Percentiles rank a stretch among this genome's conserved stretches.
phyloP scores from a whole-genome alignment of 1,284 basidiomycete genomes.

The Cutaneotrichosporon sp. region DNA sequence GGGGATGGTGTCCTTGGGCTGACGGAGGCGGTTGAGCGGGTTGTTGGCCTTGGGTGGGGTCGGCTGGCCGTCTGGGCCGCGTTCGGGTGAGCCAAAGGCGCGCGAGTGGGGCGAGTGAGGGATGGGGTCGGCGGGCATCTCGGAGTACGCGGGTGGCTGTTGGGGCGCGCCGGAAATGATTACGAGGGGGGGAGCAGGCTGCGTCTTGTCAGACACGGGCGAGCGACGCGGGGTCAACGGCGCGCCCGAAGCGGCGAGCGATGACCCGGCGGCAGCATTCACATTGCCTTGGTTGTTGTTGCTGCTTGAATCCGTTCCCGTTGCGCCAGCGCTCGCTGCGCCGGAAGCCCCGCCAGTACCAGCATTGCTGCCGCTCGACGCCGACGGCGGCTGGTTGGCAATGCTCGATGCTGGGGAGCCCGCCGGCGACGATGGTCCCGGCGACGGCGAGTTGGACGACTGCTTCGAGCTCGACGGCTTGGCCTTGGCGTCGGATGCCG shows the following conservation, averaged over 20 bases:
- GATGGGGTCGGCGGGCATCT: conserved; percentile 60
- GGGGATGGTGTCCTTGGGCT: conserved; percentile 84
- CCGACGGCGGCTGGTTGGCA: conserved; percentile 36
- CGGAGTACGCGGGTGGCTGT: conserved; percentile 42
- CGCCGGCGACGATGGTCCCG: conserved; percentile 23
- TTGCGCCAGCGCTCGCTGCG: background rate
- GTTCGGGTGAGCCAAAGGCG: conserved; percentile 38
- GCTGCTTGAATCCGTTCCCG: background rate
- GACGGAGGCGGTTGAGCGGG: conserved; percentile 47
- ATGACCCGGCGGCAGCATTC: conserved; percentile 9
- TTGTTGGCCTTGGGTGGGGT: conserved; percentile 51
- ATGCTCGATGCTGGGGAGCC: background rate
- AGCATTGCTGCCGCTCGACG: conserved; percentile 45
- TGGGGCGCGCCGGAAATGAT: conserved; percentile 59
- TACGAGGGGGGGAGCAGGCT: conserved; percentile 71
- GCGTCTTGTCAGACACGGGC: conserved; percentile 46
- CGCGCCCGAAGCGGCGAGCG: conserved; percentile 33
- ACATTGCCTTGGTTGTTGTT: background rate
- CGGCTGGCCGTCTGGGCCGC: conserved; percentile 39
- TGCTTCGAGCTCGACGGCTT: conserved; percentile 50
- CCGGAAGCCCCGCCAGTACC: background rate
- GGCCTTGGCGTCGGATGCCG: conserved; percentile 35
- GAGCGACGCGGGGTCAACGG: conserved; percentile 42
- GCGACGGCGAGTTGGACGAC: conserved; percentile 30
- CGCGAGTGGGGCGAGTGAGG: conserved; percentile 53